Base-by-base conservation (phyloP, 139 green algal species). In the Chlamydomonas applanata region DNA sequence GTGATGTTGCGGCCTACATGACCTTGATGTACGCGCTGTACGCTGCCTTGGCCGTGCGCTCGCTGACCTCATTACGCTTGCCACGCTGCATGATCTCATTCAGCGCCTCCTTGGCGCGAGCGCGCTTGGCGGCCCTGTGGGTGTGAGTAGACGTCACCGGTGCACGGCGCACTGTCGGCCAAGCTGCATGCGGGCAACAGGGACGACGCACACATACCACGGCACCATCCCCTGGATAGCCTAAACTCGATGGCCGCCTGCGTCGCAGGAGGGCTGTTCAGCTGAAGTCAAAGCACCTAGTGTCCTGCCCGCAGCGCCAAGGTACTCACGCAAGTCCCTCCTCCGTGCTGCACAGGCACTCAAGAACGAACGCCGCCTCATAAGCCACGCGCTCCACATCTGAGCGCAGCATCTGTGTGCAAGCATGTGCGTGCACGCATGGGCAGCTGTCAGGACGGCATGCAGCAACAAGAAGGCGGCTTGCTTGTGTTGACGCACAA, bases 71-170 rank as follows among this genome's bases (percentile, higher is more conserved):
- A 0, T 45, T 35, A 16, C 68, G 59, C 60, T 76, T 75, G 32
- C 75, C 75, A 2, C 52, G 35, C 46, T 65, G 67, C 45, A 81
- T 59, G 29, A 45, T 36, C 7, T 70, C 75, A 33, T 76, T 73
- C 20, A 81, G 75, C 4, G 67, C 36, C n/a, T 81, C 68, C 59
- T 52, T 30, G 2, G 33, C 32, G 3, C 33, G 32, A 3, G 27
- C 20, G 14, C 33, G 62, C 33, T 52, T 49, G 62, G 16, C 32
- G 5, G 62, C 62, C 5, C 62, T 69, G 62, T 33, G 40, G 29
- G 25, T 19, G 54, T 62, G 54, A 33, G 54, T 62, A 24, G 27
- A n/a, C 29, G 54, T 62, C 16, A 24, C 16, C 5, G 13, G 54
- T 62, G 54, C 16, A 24, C 54, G 54, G 5, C 22, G 5, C 22